A percentile compares a stretch with the other conserved stretches of the same genome.
Evolutionary conservation across 345 rosid species (phyloP).

Genomic region (Populus alba): DNA sequence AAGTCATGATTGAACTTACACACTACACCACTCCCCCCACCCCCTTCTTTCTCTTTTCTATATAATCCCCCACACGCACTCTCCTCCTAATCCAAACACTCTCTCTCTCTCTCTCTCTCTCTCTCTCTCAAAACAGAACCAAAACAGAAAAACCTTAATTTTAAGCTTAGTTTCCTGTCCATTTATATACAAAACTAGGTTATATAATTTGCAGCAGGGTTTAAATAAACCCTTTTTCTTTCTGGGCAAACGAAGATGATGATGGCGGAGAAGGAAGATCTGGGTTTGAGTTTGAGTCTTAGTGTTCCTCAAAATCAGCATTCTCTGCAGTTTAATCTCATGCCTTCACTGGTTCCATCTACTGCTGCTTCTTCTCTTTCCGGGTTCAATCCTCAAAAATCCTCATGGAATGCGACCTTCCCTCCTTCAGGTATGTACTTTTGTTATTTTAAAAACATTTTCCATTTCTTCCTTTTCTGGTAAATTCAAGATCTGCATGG

Average conservation of each 20-base stretch:
- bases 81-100: background rate
- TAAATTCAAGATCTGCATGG: background rate
- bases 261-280: constrained; percentile 72
- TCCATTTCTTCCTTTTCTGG: background rate
- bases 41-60: constrained; percentile 24
- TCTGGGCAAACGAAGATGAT: constrained; percentile 14
- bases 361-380: constrained; percentile 37
- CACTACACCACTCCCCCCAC: constrained; percentile 12
- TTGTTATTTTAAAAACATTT: constrained; percentile 14
- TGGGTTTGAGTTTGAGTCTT: constrained; percentile 79
- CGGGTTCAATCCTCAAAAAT: constrained; percentile 35
- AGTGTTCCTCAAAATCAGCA: constrained; percentile 45
- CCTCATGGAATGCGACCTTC: constrained; percentile 55
- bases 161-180: background rate
- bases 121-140: background rate
- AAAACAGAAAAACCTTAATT: background rate
- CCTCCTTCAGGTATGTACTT: constrained; percentile 43
- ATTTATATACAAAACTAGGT: background rate
- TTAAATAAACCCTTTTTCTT: too few species aligned
- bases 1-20: constrained; percentile 55
- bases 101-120: constrained; percentile 5
- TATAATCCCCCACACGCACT: constrained; percentile 35
- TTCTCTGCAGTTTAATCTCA: constrained; percentile 55
- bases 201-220: background rate
- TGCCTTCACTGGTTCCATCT: constrained; percentile 36